phyloP scores from a whole-genome alignment of 2,329 filamentous ascomycete species.

The Colletotrichum camelliae region DNA sequence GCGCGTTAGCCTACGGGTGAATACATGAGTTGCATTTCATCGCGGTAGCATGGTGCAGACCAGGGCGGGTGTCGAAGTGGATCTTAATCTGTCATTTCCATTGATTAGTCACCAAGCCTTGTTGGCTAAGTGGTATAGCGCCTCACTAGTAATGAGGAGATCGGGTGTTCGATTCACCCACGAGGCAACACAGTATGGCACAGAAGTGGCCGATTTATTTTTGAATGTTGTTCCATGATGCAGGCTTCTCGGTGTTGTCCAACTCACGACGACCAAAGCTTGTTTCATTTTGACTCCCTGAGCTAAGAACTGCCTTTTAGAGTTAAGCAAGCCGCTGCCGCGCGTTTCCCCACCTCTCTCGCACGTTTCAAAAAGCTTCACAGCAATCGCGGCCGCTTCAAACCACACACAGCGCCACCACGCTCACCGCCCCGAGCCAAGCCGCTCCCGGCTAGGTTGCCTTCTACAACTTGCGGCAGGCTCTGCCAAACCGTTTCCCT shows the following conservation, averaged over 20 bases:
- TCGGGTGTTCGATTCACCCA: slow-evolving; percentile 24
- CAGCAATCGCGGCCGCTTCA: neutral
- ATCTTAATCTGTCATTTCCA: neutral
- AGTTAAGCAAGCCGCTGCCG: neutral
- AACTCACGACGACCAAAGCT: neutral
- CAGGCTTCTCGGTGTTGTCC: neutral
- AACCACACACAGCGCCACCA: neutral
- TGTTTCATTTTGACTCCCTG: neutral
- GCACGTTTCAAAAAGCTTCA: neutral
- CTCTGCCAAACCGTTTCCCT: neutral
- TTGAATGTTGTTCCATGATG: neutral
- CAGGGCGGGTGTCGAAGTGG: neutral
- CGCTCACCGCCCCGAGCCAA: neutral
- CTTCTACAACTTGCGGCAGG: neutral
- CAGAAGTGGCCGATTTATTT: too few species aligned
- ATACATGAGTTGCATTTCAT: neutral
- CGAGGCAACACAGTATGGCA: neutral
- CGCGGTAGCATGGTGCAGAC: neutral
- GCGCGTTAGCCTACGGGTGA: neutral
- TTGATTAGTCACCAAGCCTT: neutral
- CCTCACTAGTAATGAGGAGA: slow-evolving; percentile 26
- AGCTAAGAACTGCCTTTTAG: neutral
- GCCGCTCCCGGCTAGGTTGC: neutral
- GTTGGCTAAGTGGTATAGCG: slow-evolving; percentile 26
- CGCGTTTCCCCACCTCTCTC: neutral